Conservation (phyloP, 768 basidiomycete genomes). For the Mycena sanguinolenta region DNA sequence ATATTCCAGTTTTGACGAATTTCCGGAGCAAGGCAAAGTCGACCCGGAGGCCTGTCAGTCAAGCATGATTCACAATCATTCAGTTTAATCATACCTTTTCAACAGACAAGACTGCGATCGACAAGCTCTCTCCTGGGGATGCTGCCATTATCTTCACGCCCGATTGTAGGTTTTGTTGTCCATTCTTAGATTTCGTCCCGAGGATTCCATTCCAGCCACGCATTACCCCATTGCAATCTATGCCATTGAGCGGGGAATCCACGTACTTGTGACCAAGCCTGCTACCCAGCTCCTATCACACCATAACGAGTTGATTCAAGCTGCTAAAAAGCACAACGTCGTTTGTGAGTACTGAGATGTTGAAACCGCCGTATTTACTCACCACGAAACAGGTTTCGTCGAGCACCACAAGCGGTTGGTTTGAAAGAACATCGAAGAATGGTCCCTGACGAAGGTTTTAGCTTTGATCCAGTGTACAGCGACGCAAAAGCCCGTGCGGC, state of each 20-base stretch:
- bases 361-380: neutral
- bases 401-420: slow-evolving; percentile 91
- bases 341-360: slow-evolving; percentile 60
- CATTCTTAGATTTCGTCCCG: neutral
- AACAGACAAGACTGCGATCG: slow-evolving; percentile 86
- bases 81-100: slow-evolving; percentile 2
- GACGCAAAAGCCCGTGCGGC: slow-evolving; percentile 87
- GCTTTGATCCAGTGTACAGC: slow-evolving; percentile 92
- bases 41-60: slow-evolving; percentile 87
- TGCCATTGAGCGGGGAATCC: slow-evolving; percentile 87
- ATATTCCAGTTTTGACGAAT: slow-evolving; percentile 76
- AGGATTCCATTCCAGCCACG: slow-evolving; percentile 63
- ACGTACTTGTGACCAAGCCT: slow-evolving; percentile 94
- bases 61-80: neutral
- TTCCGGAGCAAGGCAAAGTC: slow-evolving; percentile 75
- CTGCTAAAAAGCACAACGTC: slow-evolving; percentile 84
- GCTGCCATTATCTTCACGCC: slow-evolving; percentile 96
- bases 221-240: slow-evolving; percentile 89
- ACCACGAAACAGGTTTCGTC: slow-evolving; percentile 65
- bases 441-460: slow-evolving; percentile 40
- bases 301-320: slow-evolving; percentile 82
- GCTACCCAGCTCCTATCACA: slow-evolving; percentile 89
- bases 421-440: neutral
- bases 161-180: slow-evolving; percentile 70
- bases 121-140: slow-evolving; percentile 81